Conservation (phyloP, 192 early-diverging fungal species). For the Coemansia sp. region DNA sequence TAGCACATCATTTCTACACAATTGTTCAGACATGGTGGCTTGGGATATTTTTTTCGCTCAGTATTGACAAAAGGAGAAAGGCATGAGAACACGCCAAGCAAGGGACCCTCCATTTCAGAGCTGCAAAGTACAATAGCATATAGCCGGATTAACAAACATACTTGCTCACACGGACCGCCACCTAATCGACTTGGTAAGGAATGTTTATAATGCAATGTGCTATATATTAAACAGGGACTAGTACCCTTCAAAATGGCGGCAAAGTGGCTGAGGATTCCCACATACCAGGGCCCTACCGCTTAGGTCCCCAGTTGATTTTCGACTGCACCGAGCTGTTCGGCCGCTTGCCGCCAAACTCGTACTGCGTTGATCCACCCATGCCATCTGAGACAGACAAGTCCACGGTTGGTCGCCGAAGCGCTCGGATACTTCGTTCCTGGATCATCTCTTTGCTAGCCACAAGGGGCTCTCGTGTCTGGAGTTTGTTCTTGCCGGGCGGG, state of each 20-base stretch:
- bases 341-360: slow-evolving; percentile 2
- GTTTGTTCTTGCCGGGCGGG: not conserved
- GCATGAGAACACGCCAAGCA: not conserved
- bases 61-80: not conserved
- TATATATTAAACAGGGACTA: not conserved
- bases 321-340: slow-evolving; percentile 18
- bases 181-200: not conserved
- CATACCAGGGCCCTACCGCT: slow-evolving; percentile 3
- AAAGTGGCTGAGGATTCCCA: not conserved
- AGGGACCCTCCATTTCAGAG: not conserved
- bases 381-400: slow-evolving; percentile 12
- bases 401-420: not conserved
- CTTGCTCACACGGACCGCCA: not conserved
- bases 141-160: not conserved
- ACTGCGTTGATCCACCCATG: slow-evolving; percentile 20
- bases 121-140: not conserved
- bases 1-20: slow-evolving; percentile 2
- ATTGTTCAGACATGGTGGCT: not conserved
- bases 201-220: not conserved
- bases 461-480: not conserved
- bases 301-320: slow-evolving; percentile 40
- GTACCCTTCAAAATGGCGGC: not conserved
- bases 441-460: not conserved
- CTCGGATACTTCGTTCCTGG: not conserved
- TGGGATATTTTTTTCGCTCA: not conserved